These are phyloP conservation scores for Hypoxylon fragiforme DNA, from an alignment of 495 filamentous ascomycete genomes.

Conservation along the genomic window DNA sequence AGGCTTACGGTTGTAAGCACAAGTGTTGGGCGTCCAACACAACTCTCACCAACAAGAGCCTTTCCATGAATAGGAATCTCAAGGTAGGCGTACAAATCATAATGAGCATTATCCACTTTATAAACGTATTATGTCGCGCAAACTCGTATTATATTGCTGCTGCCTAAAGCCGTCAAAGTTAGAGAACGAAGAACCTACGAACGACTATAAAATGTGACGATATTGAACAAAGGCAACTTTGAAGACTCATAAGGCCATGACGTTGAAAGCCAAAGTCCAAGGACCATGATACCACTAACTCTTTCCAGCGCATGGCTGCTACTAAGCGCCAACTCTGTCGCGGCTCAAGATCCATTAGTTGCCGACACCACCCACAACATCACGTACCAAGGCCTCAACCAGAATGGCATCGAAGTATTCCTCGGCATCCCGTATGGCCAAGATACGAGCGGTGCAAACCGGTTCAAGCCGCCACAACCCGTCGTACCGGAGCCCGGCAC, in stretches of 20 bases:
- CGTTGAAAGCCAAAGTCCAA: neutral
- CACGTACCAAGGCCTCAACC: constrained; percentile 35
- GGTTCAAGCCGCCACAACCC: constrained; percentile 50
- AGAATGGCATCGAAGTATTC: constrained; percentile 48
- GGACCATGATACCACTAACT: constrained; percentile 21
- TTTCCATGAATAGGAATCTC: too few relatives aligned
- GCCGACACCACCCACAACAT: constrained; percentile 24
- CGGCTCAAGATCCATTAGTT: constrained; percentile 12
- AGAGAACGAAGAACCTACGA: too few relatives aligned
- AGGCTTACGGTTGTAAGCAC: too few relatives aligned
- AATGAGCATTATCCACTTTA: too few relatives aligned
- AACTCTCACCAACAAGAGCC: too few relatives aligned
- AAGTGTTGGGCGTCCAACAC: too few relatives aligned
- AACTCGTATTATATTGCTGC: too few relatives aligned
- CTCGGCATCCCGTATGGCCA: constrained; percentile 51
- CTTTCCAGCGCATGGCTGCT: constrained; percentile 19
- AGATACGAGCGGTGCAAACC: constrained; percentile 45
- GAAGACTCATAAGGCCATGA: neutral
- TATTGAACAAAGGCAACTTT: too few relatives aligned
- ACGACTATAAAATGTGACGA: too few relatives aligned
- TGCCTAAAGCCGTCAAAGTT: too few relatives aligned
- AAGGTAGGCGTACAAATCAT: too few relatives aligned
- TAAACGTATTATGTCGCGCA: too few relatives aligned
- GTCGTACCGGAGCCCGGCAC: constrained; percentile 34
- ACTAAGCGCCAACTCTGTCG: neutral